Percentiles rank a stretch among this genome's conserved stretches.
Evolutionary conservation across 768 basidiomycete genomes (phyloP).

Genomic region (Harrya chromipes): DNA sequence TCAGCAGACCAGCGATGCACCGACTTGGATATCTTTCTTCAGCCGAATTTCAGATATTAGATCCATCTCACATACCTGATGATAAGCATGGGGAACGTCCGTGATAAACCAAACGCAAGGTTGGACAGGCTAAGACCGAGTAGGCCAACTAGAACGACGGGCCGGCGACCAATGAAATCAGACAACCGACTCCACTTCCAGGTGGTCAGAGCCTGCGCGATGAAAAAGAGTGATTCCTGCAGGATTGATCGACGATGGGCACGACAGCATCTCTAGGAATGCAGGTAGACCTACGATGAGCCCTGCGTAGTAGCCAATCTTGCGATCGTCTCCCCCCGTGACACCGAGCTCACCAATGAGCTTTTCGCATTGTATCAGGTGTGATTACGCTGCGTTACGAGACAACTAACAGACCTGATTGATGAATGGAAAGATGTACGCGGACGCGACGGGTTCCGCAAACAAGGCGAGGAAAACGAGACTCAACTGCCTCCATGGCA

Average conservation of each 20-base stretch:
- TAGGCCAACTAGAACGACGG: constrained; percentile 54
- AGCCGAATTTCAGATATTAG: background rate
- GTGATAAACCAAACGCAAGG: constrained; percentile 60
- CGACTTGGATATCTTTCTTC: constrained; percentile 22
- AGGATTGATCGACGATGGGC: background rate
- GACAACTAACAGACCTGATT: constrained; percentile 42
- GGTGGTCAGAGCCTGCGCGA: constrained; percentile 52
- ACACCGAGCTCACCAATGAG: constrained; percentile 59
- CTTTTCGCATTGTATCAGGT: constrained; percentile 26
- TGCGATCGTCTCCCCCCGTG: constrained; percentile 61
- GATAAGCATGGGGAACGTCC: constrained; percentile 50
- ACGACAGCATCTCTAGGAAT: too few relatives aligned
- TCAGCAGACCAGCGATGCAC: constrained; percentile 35
- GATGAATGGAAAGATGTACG: constrained; percentile 63
- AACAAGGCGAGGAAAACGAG: constrained; percentile 48
- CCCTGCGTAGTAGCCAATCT: constrained; percentile 69
- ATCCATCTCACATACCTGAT: constrained; percentile 41
- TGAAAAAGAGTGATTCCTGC: constrained; percentile 62
- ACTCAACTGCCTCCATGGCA: constrained; percentile 50
- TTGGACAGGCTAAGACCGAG: constrained; percentile 51
- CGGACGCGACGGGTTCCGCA: constrained; percentile 52
- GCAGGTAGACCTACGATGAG: constrained; percentile 42
- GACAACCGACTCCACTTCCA: constrained; percentile 65
- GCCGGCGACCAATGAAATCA: constrained; percentile 58
- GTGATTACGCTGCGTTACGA: constrained; percentile 11